Percentiles rank a stretch among this genome's conserved stretches.
These are phyloP conservation scores for Leersia perrieri DNA, from an alignment of 176 grass and related monocot genomes.

Conservation along the genomic window DNA sequence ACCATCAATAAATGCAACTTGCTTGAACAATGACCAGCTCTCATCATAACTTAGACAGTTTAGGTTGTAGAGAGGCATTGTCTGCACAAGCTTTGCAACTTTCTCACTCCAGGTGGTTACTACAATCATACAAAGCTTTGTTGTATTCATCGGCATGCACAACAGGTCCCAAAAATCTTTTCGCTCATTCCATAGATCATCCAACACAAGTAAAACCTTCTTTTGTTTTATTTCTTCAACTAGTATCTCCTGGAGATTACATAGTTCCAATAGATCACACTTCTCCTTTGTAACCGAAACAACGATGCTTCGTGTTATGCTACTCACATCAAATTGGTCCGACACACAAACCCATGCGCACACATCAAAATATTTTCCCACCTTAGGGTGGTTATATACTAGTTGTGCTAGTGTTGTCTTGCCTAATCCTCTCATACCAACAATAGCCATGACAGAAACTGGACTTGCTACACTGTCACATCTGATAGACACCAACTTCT, in stretches of 20 bases:
- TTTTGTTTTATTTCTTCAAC: neutral
- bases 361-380: conserved; percentile 23
- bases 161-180: conserved; percentile 14
- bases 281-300: neutral
- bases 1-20: neutral
- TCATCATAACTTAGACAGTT: neutral
- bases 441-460: conserved; percentile 29
- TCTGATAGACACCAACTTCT: neutral
- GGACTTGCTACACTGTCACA: neutral
- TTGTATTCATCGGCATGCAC: neutral
- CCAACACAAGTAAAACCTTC: conserved; percentile 29
- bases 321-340: conserved; percentile 2
- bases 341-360: conserved; percentile 19
- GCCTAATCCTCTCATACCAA: conserved; percentile 26
- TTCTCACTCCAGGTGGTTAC: conserved; percentile 29
- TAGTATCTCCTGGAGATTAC: neutral
- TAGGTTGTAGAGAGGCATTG: neutral
- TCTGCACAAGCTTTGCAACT: conserved; percentile 25
- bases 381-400: conserved; percentile 11
- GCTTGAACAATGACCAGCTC: conserved; percentile 10
- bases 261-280: conserved; percentile 2
- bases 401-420: conserved; percentile 35
- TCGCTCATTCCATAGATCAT: conserved; percentile 42
- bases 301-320: neutral
- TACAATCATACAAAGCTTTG: conserved; percentile 19